These are phyloP conservation scores for Apiotrichum brassicae DNA, from an alignment of 1,284 basidiomycete species.

Conservation along the genomic window DNA sequence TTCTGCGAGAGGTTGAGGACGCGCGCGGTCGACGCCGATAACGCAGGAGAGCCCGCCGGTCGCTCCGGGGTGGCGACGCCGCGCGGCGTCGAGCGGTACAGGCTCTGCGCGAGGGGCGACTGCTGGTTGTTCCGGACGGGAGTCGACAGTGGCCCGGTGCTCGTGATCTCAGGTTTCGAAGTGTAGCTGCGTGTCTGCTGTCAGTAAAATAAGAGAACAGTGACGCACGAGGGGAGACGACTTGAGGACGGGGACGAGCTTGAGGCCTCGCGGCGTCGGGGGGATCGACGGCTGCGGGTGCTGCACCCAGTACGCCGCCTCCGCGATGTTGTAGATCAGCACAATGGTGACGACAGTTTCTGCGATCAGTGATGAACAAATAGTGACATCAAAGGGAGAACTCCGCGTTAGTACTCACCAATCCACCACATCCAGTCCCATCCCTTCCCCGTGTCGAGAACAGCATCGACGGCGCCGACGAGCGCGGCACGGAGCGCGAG, in stretches of 20 bases:
- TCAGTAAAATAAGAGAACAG: no score
- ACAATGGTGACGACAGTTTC: slow-evolving; percentile 23
- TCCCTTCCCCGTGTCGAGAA: slow-evolving; percentile 6
- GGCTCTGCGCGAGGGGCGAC: slow-evolving; percentile 9
- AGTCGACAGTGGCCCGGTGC: neutral
- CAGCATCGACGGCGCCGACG: slow-evolving; percentile 18
- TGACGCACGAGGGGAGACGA: slow-evolving; percentile 37
- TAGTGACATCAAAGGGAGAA: no score
- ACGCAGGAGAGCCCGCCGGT: neutral
- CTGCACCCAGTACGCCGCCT: slow-evolving; percentile 29
- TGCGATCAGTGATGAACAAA: no score
- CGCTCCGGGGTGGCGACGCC: neutral
- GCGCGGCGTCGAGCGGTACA: slow-evolving; percentile 12
- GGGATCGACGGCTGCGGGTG: slow-evolving; percentile 16
- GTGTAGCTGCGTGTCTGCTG: neutral
- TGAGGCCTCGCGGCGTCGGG: slow-evolving; percentile 4
- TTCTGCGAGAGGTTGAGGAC: slow-evolving; percentile 25
- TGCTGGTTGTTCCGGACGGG: slow-evolving; percentile 1
- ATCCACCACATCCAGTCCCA: slow-evolving; percentile 14
- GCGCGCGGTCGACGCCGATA: slow-evolving; percentile 28
- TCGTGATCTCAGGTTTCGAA: neutral
- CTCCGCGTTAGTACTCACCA: slow-evolving; percentile 7
- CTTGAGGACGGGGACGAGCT: slow-evolving; percentile 16
- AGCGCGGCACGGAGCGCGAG: slow-evolving; percentile 20
- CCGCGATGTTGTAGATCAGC: slow-evolving; percentile 29